Base-by-base conservation (phyloP, 257 asterid genomes). In the Solanum medicagineum region DNA sequence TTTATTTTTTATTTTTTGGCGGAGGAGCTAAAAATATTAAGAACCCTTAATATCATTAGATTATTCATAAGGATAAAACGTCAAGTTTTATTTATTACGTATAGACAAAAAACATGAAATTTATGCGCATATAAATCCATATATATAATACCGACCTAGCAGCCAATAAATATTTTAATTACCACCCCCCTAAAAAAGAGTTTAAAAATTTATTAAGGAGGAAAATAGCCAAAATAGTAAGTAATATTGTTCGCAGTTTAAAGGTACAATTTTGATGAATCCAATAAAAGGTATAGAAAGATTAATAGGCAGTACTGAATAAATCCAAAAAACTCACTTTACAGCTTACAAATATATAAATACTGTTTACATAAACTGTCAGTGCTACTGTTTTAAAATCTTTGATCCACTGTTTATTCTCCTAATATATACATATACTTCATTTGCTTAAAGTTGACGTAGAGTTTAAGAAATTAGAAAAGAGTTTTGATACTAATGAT, bases 201-300 rank as follows among this genome's bases (percentile, higher is more conserved):
- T 4, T 5, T 36, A 40, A 84, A 80, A 83, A 77, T 83, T 84
- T 56, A 84, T 57, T 59, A 81, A 51, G 86, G 69, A 89, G 65
- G 83, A 65, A 40, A 68, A 62, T 66, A 40, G 51, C 79, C 71
- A 86, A 84, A 84, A 86, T 87, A 85, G 60, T 69, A 14, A 75
- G 81, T 74, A 47, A n/a, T 11, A 9, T 45, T 73, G 81, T 9
- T 73, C 49, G 59, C 81, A 7, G 6, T 45, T 74, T 73, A 45
- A 73, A n/a, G 57, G 59, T 47, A n/a, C 81, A 74, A 74, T 47
- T 29, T 22, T 8, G 59, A 74, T 74, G 22, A 47, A 74, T 74
- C 59, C 81, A 74, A 74, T 17, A 47, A 6, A 47, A 47, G 36
- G 22, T 45, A 22, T n/a, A n/a, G 36, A 32, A n/a, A 73, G 53